Evolutionary conservation across 176 grass and related monocot species (phyloP), one percentile per base, ranked within the genome.

Genomic region (Phoenix dactylifera): DNA sequence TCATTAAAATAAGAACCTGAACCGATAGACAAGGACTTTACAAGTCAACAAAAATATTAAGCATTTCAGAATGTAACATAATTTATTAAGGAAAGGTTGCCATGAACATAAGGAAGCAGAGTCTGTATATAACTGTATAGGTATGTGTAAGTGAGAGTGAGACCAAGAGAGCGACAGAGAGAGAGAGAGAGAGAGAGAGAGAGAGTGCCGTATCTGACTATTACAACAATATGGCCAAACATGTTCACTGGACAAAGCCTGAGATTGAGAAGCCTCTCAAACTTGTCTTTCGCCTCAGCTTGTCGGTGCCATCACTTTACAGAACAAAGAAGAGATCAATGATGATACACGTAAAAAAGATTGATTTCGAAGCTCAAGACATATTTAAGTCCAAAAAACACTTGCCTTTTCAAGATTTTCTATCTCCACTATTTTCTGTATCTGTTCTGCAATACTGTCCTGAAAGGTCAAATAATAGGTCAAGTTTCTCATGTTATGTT

Each of bases 371-470:
- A 55, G 58, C 9, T 51, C 17, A 59, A 70, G 19, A 49, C n/a
- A 69, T 1, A 51, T 18, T 66, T 26, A 30, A 23, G 35, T 16
- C 54, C n/a, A 76, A 72, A 19, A 49, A 77, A 65, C 59, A 74
- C 83, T 80, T 77, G 59, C 92, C 83, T 91, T 87, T 88, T 97
- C 92, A 80, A 97, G 92, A 82, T 89, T 88, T 59, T 97, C 87
- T 57, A 97, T 88, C 62, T 97, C 92, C 84, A 97, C 91, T 67
- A 90, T 53, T 66, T 97, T 87, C 52, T 90, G 70, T 83, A 97
- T 97, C 64, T 91, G 84, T 70, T 91, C 83, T 70, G 92, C 79
- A 54, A 97, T 91, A 65, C 78, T 85, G 64, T 97, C 92, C 92
- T 97, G 75, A 49, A 79, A 71, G 24, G 30, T 26, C 39, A 22